Percentiles rank a stretch among this genome's conserved stretches.
phyloP scores from a whole-genome alignment of 345 rosid species.

The Erucastrum elatum region DNA sequence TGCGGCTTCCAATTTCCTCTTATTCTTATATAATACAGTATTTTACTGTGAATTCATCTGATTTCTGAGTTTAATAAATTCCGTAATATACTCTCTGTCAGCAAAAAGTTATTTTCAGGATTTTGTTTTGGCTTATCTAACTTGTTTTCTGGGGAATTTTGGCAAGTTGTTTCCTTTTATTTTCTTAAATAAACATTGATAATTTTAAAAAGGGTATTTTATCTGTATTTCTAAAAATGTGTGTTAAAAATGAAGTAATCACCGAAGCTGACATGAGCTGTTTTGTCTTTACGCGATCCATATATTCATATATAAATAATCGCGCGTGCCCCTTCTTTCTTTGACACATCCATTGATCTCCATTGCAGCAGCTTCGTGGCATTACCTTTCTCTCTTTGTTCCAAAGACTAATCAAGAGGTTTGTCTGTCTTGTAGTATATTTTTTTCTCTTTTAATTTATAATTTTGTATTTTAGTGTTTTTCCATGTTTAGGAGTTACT shows the following conservation, averaged over 20 bases:
- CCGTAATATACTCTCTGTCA: neutral
- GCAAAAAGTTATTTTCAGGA: conserved; percentile 23
- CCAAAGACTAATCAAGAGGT: conserved; percentile 15
- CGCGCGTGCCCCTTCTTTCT: conserved; percentile 23
- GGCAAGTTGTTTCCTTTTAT: neutral
- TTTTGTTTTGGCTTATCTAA: conserved; percentile 24
- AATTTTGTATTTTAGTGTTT: neutral
- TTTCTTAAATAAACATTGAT: neutral
- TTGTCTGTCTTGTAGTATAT: neutral
- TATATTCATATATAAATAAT: conserved; percentile 12
- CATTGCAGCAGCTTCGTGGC: conserved; percentile 23
- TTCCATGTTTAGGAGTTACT: too few species aligned
- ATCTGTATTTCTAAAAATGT: conserved; percentile 1
- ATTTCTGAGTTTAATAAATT: neutral
- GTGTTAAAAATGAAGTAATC: conserved; percentile 23
- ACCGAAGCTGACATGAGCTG: conserved; percentile 19
- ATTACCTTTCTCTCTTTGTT: conserved; percentile 9
- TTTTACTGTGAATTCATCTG: neutral
- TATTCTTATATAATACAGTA: neutral
- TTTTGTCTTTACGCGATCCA: conserved; percentile 10
- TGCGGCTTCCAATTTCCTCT: neutral
- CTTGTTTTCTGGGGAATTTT: neutral
- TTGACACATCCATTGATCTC: conserved; percentile 11
- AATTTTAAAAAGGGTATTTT: neutral
- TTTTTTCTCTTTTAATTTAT: neutral